Conservation (phyloP, 345 rosid genomes). For the Salix caprea region DNA sequence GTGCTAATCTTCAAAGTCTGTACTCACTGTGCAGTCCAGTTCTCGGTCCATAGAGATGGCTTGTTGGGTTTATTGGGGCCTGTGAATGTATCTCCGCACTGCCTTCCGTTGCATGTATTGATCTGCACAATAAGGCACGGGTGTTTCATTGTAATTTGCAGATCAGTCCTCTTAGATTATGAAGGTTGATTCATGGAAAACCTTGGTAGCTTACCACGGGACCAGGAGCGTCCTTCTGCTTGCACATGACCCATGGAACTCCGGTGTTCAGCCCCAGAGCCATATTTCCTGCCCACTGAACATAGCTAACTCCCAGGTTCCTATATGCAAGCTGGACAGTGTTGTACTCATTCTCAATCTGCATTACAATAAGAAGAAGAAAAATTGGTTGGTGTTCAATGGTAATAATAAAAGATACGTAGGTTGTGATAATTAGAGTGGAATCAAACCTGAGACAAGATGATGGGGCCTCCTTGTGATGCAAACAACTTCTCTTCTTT, state of each 20-base stretch:
- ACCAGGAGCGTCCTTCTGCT: slow-evolving; percentile 81
- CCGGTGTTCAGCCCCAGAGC: slow-evolving; percentile 51
- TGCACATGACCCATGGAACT: slow-evolving; percentile 95
- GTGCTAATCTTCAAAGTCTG: neutral
- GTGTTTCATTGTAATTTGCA: neutral
- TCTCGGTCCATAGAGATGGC: slow-evolving; percentile 91
- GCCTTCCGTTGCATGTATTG: slow-evolving; percentile 94
- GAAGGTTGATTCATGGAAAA: neutral
- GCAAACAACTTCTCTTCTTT: slow-evolving; percentile 54
- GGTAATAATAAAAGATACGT: neutral
- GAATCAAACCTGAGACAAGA: slow-evolving; percentile 52
- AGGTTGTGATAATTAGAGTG: neutral
- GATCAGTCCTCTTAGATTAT: neutral
- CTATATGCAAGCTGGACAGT: slow-evolving; percentile 61
- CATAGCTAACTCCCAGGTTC: slow-evolving; percentile 53
- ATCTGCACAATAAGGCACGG: slow-evolving; percentile 38
- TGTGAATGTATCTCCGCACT: slow-evolving; percentile 87
- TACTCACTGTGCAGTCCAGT: slow-evolving; percentile 94
- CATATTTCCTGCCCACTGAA: slow-evolving; percentile 69
- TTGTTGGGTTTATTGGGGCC: slow-evolving; percentile 82
- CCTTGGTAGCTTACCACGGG: slow-evolving; percentile 46
- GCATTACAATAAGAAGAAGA: neutral
- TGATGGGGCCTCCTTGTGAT: slow-evolving; percentile 76
- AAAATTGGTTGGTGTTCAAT: neutral
- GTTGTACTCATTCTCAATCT: slow-evolving; percentile 92